Evolutionary conservation across 73 alveolate genomes (phyloP), one percentile per base, ranked within the genome.

Genomic region (Blepharisma stoltei): DNA sequence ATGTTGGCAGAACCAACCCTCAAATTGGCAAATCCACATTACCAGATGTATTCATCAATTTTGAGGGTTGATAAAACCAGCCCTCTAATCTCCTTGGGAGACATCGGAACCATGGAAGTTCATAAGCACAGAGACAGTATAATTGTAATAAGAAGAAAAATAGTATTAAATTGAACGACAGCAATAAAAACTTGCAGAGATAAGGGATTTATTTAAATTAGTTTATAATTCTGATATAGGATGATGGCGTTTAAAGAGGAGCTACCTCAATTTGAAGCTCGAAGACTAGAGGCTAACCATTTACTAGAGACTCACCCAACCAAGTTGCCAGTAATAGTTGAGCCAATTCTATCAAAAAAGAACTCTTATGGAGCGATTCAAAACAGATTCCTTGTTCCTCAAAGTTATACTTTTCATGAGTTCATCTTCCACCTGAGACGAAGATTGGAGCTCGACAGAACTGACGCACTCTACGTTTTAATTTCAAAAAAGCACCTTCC

Each of bases 351-450:
- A 60, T 14, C 48, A n/a, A 11, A 25, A 9, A 25, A 25, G 18
- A 60, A 18, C 4, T 14, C 18, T n/a, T 60, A 18, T 25, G 46
- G 45, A 25, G 0, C 23, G 23, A 25, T 14, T 18, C 73, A 60
- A 38, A 60, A 60, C 73, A 60, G 73, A 25, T 60, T 60, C 23
- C 23, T 60, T 14, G 73, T 60, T 11, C 73, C 73, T 20, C 38
- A 25, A 60, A n/a, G 14, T 5, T 60, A 60, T 25, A 60, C 73
- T 1, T 60, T 60, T 38, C 73, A 60, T 25, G 73, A 60, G 46
- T 60, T 60, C 23, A 60, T 60, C 38, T 60, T 60, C 45, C 73
- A 60, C 73, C 14, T 60, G 18, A n/a, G 73, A n/a, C 37, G 47
- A 25, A 60, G 45, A 38, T 18, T 60, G 11, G 5, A n/a, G 23